These are phyloP conservation scores for Globisporangium megalacanthum DNA, from an alignment of 352 stramenopile genomes.

Conservation along the genomic window DNA sequence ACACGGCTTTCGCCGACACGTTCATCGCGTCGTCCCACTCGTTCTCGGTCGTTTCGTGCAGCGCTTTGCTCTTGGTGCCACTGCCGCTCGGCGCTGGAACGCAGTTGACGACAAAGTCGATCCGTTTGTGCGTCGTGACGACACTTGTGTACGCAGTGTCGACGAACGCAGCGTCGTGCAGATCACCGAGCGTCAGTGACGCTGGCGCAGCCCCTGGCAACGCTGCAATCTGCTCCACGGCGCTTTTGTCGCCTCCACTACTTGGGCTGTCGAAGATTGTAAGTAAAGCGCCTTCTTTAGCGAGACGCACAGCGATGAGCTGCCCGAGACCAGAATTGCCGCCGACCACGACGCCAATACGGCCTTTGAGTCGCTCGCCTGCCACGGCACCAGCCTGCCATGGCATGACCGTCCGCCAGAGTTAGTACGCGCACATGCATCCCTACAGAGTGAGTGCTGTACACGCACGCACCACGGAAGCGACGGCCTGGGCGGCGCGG, in stretches of 20 bases:
- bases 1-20: conserved; percentile 55
- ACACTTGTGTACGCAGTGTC: conserved; percentile 35
- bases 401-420: neutral
- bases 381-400: conserved; percentile 49
- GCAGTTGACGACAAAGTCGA: conserved; percentile 77
- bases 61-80: conserved; percentile 24
- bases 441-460: neutral
- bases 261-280: conserved; percentile 29
- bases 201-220: conserved; percentile 14
- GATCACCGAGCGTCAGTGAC: conserved; percentile 39
- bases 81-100: conserved; percentile 26
- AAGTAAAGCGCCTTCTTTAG: conserved; percentile 58
- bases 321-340: conserved; percentile 55
- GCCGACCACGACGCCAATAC: conserved; percentile 56
- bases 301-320: conserved; percentile 52
- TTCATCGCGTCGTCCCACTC: conserved; percentile 57
- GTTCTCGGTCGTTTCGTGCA: conserved; percentile 36
- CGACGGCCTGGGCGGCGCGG: conserved; percentile 42
- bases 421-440: too few relatives aligned
- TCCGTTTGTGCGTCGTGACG: conserved; percentile 40
- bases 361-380: conserved; percentile 45
- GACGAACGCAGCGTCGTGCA: conserved; percentile 47
- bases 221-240: conserved; percentile 35
- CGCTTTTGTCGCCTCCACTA: conserved; percentile 20
- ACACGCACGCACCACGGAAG: conserved; percentile 47